Percentiles rank a stretch among this genome's conserved stretches.
These are phyloP conservation scores for Fusarium sp. DNA, from an alignment of 2,329 filamentous ascomycete species.

Conservation along the genomic window DNA sequence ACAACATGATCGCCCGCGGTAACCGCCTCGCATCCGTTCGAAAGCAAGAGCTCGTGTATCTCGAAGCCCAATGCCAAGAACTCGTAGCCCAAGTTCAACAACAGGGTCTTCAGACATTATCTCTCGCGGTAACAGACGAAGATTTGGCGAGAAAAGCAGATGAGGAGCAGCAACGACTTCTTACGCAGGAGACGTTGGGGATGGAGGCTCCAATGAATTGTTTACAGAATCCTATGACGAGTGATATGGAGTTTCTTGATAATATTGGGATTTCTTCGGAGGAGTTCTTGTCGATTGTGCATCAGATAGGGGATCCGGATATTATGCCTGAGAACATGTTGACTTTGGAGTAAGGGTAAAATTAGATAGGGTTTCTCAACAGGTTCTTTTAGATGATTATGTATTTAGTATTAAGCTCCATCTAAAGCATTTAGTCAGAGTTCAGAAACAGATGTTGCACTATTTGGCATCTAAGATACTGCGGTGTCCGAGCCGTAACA, in stretches of 20 bases:
- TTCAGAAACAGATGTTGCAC: fast-evolving
- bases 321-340: slow-evolving; percentile 36
- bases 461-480: not conserved
- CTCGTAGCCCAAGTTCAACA: slow-evolving; percentile 40
- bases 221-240: slow-evolving; percentile 18
- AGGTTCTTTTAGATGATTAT: fast-evolving
- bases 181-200: not conserved
- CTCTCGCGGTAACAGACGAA: slow-evolving; percentile 24
- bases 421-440: fast-evolving
- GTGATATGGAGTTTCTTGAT: slow-evolving; percentile 48
- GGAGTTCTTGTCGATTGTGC: slow-evolving; percentile 52
- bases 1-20: slow-evolving; percentile 48
- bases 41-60: slow-evolving; percentile 47
- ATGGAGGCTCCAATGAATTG: slow-evolving; percentile 13
- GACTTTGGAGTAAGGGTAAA: slow-evolving; percentile 14
- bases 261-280: slow-evolving; percentile 52
- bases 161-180: slow-evolving; percentile 11
- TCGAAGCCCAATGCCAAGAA: slow-evolving; percentile 45
- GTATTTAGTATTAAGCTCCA: fast-evolving
- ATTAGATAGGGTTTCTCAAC: not conserved
- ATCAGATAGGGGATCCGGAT: slow-evolving; percentile 48
- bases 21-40: slow-evolving; percentile 48
- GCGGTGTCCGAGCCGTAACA: not conserved
- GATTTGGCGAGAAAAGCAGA: not conserved
- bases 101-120: slow-evolving; percentile 42